A percentile compares a stretch with the other conserved stretches of the same genome.
Evolutionary conservation across 805 yeast species (phyloP).

Genomic region (Ogataea pilisensis): DNA sequence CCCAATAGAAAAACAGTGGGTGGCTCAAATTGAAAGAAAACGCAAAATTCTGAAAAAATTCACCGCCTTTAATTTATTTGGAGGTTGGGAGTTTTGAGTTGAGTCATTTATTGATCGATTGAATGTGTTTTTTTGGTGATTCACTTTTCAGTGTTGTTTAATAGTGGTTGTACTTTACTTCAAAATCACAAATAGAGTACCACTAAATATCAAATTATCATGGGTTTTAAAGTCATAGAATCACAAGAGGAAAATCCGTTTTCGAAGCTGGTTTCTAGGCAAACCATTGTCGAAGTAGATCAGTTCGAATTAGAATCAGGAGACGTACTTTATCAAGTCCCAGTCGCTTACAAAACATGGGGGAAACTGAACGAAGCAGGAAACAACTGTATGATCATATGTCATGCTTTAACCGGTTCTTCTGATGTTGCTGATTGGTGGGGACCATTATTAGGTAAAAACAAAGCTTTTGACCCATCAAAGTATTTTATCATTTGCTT

Average conservation of each 20-base stretch:
- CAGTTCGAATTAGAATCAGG: conserved; percentile 77
- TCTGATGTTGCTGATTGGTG: conserved; percentile 98
- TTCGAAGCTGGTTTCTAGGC: conserved; percentile 66
- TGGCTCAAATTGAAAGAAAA: no score
- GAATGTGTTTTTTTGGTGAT: no score
- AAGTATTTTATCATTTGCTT: conserved; percentile 82
- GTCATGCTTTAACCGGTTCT: conserved; percentile 95
- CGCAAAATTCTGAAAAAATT: no score
- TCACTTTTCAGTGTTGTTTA: no score
- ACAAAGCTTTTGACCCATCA: conserved; percentile 86
- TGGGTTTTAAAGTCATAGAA: conserved; percentile 36
- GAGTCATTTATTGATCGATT: no score
- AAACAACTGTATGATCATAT: conserved; percentile 81
- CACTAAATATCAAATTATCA: no score
- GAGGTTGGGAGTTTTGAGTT: no score
- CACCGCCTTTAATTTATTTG: no score
- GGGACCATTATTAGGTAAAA: conserved; percentile 91
- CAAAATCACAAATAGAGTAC: no score
- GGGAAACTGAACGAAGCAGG: conserved; percentile 69
- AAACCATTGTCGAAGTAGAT: conserved; percentile 75
- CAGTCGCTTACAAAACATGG: conserved; percentile 96
- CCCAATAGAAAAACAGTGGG: no score
- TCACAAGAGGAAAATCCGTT: conserved; percentile 63
- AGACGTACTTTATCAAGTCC: conserved; percentile 64
- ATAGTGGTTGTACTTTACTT: no score